phyloP scores from a whole-genome alignment of 495 filamentous ascomycete genomes.

The Lasiosphaeris hirsuta region DNA sequence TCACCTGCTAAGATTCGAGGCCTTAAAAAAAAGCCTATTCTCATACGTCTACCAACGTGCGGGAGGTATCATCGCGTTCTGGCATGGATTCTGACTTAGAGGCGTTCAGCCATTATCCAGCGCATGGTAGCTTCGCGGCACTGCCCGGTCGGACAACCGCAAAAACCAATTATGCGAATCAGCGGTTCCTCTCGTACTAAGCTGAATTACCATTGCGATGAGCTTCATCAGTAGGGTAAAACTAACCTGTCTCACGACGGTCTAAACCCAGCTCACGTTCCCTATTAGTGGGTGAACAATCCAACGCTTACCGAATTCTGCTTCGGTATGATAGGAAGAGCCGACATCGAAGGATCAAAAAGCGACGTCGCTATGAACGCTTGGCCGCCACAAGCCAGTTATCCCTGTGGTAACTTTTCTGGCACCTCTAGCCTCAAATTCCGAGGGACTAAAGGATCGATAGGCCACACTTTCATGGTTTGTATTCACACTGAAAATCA shows the following conservation, averaged over 20 bases:
- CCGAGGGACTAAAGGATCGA: slow-evolving; percentile 73
- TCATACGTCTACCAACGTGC: slow-evolving; percentile 63
- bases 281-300: slow-evolving; percentile 54
- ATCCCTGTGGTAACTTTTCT: slow-evolving; percentile 73
- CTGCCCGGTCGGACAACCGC: slow-evolving; percentile 63
- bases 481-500: slow-evolving; percentile 77
- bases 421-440: slow-evolving; percentile 74
- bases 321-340: slow-evolving; percentile 53
- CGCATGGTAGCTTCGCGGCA: slow-evolving; percentile 58
- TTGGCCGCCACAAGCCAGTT: slow-evolving; percentile 57
- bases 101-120: slow-evolving; percentile 68
- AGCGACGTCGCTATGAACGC: slow-evolving; percentile 43
- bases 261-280: slow-evolving; percentile 56
- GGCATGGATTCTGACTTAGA: slow-evolving; percentile 67
- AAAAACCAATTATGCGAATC: slow-evolving; percentile 72
- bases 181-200: slow-evolving; percentile 69
- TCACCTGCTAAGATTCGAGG: slow-evolving; percentile 50
- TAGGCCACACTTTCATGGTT: slow-evolving; percentile 74
- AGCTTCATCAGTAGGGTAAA: slow-evolving; percentile 52
- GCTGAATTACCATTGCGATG: slow-evolving; percentile 64
- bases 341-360: slow-evolving; percentile 52
- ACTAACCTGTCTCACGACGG: slow-evolving; percentile 57
- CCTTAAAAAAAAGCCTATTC: slow-evolving; percentile 63
- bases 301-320: slow-evolving; percentile 57
- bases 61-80: slow-evolving; percentile 57